Conservation (phyloP, 2,329 filamentous ascomycete species). For the Clathrospora elynae region DNA sequence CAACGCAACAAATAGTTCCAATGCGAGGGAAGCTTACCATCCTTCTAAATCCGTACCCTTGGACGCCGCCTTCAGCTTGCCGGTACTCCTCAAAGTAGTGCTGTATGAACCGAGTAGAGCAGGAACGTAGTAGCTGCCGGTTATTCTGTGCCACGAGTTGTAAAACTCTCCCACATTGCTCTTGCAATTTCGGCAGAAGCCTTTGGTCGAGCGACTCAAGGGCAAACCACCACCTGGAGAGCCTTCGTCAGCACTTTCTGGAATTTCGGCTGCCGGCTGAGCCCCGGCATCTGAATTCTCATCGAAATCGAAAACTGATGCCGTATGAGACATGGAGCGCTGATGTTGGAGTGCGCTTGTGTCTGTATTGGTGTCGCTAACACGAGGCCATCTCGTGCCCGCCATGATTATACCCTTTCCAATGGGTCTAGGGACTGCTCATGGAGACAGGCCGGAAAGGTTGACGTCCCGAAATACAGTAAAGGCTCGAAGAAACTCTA, state of each 20-base stretch:
- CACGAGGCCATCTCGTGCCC: slow-evolving; percentile 2
- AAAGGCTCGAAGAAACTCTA: neutral
- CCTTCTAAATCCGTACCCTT: slow-evolving; percentile 41
- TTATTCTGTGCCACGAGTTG: slow-evolving; percentile 46
- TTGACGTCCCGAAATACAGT: slow-evolving; percentile 1
- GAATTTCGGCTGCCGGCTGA: slow-evolving; percentile 11
- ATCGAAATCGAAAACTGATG: slow-evolving; percentile 9
- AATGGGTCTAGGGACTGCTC: slow-evolving; percentile 1
- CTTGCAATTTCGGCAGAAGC: slow-evolving; percentile 39
- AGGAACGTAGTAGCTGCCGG: slow-evolving; percentile 44
- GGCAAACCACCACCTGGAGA: slow-evolving; percentile 18
- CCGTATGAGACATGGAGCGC: slow-evolving; percentile 16
- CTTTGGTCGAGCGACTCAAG: slow-evolving; percentile 32
- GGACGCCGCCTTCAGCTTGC: slow-evolving; percentile 36
- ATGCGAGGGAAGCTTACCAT: slow-evolving; percentile 45
- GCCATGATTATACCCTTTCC: slow-evolving; percentile 1
- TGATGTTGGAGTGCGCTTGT: slow-evolving; percentile 15
- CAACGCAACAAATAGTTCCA: slow-evolving; percentile 20
- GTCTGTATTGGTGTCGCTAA: slow-evolving; percentile 7
- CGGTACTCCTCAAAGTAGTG: slow-evolving; percentile 30
- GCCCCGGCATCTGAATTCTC: slow-evolving; percentile 6
- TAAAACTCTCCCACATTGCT: slow-evolving; percentile 43
- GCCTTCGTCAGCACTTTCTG: slow-evolving; percentile 19
- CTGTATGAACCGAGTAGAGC: slow-evolving; percentile 43
- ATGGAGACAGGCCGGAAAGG: slow-evolving; percentile 10